Percentiles rank a stretch among this genome's conserved stretches.
Conservation (phyloP, 768 basidiomycete genomes). For the Auricularia heimuer region DNA sequence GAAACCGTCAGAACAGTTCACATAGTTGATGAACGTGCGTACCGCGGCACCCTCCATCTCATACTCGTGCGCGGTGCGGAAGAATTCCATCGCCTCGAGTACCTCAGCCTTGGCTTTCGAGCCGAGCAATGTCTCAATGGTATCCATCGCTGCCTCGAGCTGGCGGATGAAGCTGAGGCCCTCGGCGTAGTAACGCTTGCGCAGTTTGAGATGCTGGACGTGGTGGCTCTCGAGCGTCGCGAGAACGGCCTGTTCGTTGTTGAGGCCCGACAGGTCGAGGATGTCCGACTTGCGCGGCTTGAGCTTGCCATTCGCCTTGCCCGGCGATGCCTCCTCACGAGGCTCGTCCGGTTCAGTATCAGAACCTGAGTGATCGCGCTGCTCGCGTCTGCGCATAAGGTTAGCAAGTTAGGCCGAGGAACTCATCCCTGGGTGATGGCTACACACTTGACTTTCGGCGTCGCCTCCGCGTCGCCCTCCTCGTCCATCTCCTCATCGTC, state of each 20-base stretch:
- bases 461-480: conserved; percentile 26
- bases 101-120: conserved; percentile 81
- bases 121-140: conserved; percentile 67
- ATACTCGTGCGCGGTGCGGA: conserved; percentile 72
- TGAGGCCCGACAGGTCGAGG: conserved; percentile 58
- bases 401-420: neutral
- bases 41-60: conserved; percentile 67
- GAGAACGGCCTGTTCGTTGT: conserved; percentile 61
- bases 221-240: conserved; percentile 60
- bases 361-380: conserved; percentile 6
- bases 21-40: conserved; percentile 16
- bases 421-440: neutral
- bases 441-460: conserved; percentile 24
- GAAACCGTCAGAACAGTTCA: conserved; percentile 8
- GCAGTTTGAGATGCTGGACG: conserved; percentile 54
- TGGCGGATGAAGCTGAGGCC: conserved; percentile 72
- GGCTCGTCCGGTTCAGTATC: conserved; percentile 12
- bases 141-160: conserved; percentile 59
- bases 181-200: conserved; percentile 81
- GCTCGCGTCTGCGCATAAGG: conserved; percentile 14
- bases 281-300: conserved; percentile 53
- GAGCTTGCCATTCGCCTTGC: conserved; percentile 19
- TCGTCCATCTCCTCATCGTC: conserved; percentile 24
- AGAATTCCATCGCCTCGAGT: conserved; percentile 82
- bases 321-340: conserved; percentile 12